These are phyloP conservation scores for Pseudisothecium myosuroides DNA, from an alignment of 225 moss, liverwort and hornwort species.

Conservation along the genomic window DNA sequence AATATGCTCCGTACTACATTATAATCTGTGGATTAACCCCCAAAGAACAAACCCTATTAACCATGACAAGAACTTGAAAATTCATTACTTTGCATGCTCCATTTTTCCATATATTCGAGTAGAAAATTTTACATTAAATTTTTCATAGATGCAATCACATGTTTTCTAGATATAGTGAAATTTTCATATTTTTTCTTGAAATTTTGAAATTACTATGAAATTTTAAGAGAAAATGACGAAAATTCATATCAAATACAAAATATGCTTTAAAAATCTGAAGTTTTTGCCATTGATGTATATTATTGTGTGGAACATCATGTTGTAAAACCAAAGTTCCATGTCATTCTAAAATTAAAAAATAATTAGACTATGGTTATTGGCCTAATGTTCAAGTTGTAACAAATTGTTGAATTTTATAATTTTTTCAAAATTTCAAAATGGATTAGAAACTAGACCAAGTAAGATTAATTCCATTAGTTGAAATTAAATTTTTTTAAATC, in stretches of 20 bases:
- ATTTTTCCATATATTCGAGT: neutral
- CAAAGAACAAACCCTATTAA: accelerated
- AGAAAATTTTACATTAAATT: too few relatives aligned
- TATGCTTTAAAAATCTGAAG: neutral
- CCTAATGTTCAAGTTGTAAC: neutral
- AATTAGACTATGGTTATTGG: accelerated
- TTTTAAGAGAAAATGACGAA: neutral
- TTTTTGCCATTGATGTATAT: accelerated
- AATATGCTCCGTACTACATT: neutral
- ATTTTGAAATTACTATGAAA: neutral
- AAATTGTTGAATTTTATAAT: neutral
- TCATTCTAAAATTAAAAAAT: neutral
- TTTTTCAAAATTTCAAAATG: neutral
- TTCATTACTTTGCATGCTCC: neutral
- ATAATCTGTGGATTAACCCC: accelerated
- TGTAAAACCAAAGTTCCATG: accelerated
- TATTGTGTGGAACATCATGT: neutral
- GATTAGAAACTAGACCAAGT: too few relatives aligned
- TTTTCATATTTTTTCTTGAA: neutral
- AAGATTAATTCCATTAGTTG: neutral
- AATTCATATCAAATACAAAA: neutral
- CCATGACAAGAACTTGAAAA: neutral
- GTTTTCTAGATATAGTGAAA: neutral
- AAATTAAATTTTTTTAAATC: too few relatives aligned
- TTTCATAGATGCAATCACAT: neutral